A percentile compares a stretch with the other conserved stretches of the same genome.
These are phyloP conservation scores for Agapanthus africanus DNA, from an alignment of 106 monocot genomes.

Conservation along the genomic window DNA sequence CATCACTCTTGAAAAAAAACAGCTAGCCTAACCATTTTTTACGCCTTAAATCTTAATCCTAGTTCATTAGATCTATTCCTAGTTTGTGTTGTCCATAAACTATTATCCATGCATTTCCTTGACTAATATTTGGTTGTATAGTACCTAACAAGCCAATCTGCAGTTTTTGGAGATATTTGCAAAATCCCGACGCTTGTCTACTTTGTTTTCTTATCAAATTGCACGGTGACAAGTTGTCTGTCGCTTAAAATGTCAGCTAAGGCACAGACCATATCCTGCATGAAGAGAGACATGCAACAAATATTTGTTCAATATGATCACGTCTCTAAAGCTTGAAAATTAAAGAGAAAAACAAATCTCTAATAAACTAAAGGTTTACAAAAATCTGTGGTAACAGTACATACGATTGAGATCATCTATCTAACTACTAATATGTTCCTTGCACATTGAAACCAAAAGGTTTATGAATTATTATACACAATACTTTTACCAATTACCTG, in stretches of 20 bases:
- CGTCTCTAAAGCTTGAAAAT: too few relatives aligned
- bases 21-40: too few relatives aligned
- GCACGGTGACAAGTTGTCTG: constrained; percentile 52
- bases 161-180: constrained; percentile 56
- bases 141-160: constrained; percentile 82
- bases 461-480: neutral
- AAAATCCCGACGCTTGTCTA: constrained; percentile 72
- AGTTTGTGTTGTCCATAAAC: too few relatives aligned
- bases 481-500: neutral
- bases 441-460: neutral
- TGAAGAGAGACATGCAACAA: too few relatives aligned
- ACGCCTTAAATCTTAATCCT: too few relatives aligned
- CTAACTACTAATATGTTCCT: neutral
- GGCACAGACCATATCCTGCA: constrained; percentile 94
- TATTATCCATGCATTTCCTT: too few relatives aligned
- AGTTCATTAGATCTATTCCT: too few relatives aligned
- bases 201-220: constrained; percentile 58
- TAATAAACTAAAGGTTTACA: too few relatives aligned
- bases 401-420: neutral
- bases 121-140: neutral
- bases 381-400: neutral
- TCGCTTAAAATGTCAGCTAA: constrained; percentile 87
- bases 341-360: too few relatives aligned
- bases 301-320: too few relatives aligned
- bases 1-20: too few relatives aligned